Evolutionary conservation across 257 asterid genomes (phyloP).

Genomic region (Solanum microdontum): DNA sequence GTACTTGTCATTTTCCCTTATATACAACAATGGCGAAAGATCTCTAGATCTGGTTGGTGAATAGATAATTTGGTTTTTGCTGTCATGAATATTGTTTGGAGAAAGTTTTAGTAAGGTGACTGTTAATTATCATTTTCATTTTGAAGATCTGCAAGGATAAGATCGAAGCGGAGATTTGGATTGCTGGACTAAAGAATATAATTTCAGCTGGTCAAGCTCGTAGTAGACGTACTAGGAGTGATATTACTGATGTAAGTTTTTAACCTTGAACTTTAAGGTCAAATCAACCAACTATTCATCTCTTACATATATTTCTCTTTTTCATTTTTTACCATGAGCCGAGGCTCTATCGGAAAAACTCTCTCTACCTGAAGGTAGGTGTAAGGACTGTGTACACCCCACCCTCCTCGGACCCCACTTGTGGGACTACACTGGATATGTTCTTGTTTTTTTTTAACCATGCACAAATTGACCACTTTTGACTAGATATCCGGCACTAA

Average conservation of each 20-base stretch:
- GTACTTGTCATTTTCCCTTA: slow-evolving; percentile 80
- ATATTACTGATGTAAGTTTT: slow-evolving; percentile 53
- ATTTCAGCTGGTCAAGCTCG: slow-evolving; percentile 52
- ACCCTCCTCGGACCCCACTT: neutral
- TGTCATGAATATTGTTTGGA: neutral
- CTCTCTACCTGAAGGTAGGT: neutral
- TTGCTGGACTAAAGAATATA: slow-evolving; percentile 68
- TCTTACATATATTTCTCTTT: neutral
- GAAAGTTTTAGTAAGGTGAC: neutral
- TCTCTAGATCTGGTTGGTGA: slow-evolving; percentile 86
- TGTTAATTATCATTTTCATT: slow-evolving; percentile 3
- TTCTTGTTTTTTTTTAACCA: neutral
- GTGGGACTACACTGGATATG: neutral
- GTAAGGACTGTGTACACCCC: neutral
- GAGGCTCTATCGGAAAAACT: neutral
- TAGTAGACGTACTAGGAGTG: slow-evolving; percentile 73
- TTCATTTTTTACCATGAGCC: neutral
- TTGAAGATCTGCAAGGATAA: slow-evolving; percentile 86
- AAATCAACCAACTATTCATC: neutral
- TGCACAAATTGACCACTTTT: neutral
- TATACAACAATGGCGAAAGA: slow-evolving; percentile 82
- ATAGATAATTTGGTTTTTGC: neutral
- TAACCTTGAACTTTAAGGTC: slow-evolving; percentile 1
- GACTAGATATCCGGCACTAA: neutral
- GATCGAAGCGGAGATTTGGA: slow-evolving; percentile 85